Base-by-base conservation (phyloP, 1,284 basidiomycete species). In the Ceratobasidium sp. region DNA sequence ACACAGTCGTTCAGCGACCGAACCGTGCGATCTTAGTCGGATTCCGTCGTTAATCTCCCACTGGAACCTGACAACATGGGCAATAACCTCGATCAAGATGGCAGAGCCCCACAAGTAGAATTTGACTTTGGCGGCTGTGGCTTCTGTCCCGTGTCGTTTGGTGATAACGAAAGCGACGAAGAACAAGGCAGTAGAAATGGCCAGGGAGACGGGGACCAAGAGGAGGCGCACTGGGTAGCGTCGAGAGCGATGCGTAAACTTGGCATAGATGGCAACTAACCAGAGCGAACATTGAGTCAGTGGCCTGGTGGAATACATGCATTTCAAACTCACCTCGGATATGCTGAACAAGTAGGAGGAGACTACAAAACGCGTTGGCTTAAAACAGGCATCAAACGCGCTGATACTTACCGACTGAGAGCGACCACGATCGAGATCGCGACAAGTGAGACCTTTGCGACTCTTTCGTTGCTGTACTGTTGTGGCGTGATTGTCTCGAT, bases 181-280 rank as follows among this genome's bases (percentile, higher is more conserved):
- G 41, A 70, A 70, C 1, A 70, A 28, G 3, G 30, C 34, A 18
- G 53, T 69, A 14, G 65, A 69, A 30, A 69, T 58, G 16, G 57
- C 41, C 9, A 71, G n/a, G 1, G 43, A 41, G 16, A 36, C 34
- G 14, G 69, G 69, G 34, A 71, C 57, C 8, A 71, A 14, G 14
- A 71, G 36, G 18, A 71, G 57, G 14, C 48, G 55, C n/a, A 36
- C 2, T 28, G 69, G 69, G 32, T 59, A 50, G 21, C 57, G 69
- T 3, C 23, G 32, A n/a, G 45, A 36, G n/a, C 52, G 14, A 26
- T 57, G 30, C 0, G 69, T 59, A 32, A 71, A 45, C 30, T 71
- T 71, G 41, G 69, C 69, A 23, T 71, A 71, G 43, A 71, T 59
- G 2, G 43, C 65, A 30, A 70, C 65, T 70, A 21, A 32, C n/a